Conservation (phyloP, 2,329 filamentous ascomycete genomes). For the Phaeosphaeria sp. region DNA sequence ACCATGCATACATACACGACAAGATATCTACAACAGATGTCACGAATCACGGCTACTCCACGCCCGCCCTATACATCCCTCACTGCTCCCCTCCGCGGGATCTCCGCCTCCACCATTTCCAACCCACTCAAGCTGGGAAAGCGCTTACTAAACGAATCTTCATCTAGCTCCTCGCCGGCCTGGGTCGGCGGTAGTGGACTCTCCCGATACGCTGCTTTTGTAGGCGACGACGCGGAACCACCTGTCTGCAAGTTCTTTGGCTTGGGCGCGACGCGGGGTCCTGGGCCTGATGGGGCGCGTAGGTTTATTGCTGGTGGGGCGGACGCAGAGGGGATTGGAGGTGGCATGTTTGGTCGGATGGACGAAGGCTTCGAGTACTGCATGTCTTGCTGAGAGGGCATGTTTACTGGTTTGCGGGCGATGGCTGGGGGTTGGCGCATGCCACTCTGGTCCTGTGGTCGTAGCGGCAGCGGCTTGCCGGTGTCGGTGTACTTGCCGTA, state of each 20-base stretch:
- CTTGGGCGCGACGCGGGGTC: conserved; percentile 65
- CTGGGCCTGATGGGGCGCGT: conserved; percentile 39
- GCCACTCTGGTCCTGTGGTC: conserved; percentile 36
- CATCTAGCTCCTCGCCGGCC: conserved; percentile 68
- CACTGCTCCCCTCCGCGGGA: conserved; percentile 28
- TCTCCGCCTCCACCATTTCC: conserved; percentile 83
- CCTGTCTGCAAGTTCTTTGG: conserved; percentile 64
- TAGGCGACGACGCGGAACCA: conserved; percentile 24
- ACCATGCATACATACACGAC: not conserved
- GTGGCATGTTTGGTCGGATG: conserved; percentile 28
- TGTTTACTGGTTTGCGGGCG: conserved; percentile 57
- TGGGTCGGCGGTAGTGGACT: conserved; percentile 25
- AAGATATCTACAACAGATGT: not conserved
- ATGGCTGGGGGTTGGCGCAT: conserved; percentile 31
- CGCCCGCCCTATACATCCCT: conserved; percentile 23
- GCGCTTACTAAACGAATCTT: conserved; percentile 76
- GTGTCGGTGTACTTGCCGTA: conserved; percentile 82
- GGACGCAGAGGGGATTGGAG: conserved; percentile 35
- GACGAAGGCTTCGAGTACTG: conserved; percentile 34
- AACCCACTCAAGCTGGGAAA: conserved; percentile 85
- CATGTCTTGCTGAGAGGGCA: conserved; percentile 31
- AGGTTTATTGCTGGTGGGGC: conserved; percentile 41
- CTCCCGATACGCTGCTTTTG: conserved; percentile 21
- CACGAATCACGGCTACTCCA: no score
- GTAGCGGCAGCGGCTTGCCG: conserved; percentile 36